Conservation (phyloP, 2,329 filamentous ascomycete genomes). For the Zopfia rhizophila region DNA sequence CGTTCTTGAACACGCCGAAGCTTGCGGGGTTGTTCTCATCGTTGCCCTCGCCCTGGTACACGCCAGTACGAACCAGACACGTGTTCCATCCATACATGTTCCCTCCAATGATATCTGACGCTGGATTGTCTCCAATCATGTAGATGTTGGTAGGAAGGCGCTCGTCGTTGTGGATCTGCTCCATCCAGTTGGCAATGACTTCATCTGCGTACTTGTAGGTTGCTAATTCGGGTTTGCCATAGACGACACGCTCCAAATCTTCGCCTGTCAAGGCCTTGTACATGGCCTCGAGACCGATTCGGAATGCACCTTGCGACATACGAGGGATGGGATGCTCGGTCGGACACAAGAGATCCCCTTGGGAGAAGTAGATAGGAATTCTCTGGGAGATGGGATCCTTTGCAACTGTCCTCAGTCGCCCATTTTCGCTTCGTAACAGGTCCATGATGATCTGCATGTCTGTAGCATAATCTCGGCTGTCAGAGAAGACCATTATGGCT, state of each 20-base stretch:
- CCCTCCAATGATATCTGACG: constrained; percentile 77
- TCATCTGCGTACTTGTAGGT: constrained; percentile 85
- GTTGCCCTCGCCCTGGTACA: constrained; percentile 80
- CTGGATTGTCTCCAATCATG: constrained; percentile 81
- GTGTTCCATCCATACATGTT: constrained; percentile 89
- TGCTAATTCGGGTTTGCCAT: constrained; percentile 78
- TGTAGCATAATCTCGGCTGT: constrained; percentile 78
- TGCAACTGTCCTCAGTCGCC: constrained; percentile 71
- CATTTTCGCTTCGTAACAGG: constrained; percentile 74
- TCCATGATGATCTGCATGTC: constrained; percentile 83
- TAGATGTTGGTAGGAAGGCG: constrained; percentile 75
- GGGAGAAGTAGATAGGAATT: constrained; percentile 79
- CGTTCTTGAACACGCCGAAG: constrained; percentile 80
- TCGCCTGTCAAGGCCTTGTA: constrained; percentile 76
- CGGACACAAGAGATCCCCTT: constrained; percentile 72
- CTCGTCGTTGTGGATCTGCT: constrained; percentile 77
- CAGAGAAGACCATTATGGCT: constrained; percentile 79
- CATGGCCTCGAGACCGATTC: constrained; percentile 77
- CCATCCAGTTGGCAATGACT: constrained; percentile 79
- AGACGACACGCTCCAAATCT: constrained; percentile 79
- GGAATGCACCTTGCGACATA: constrained; percentile 80
- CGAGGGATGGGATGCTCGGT: constrained; percentile 69
- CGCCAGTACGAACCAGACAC: constrained; percentile 79
- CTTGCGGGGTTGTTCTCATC: constrained; percentile 80
- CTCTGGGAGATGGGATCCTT: constrained; percentile 72